Percentiles rank a stretch among this genome's conserved stretches.
Evolutionary conservation across 2,329 filamentous ascomycete species (phyloP).

Genomic region (Onygenales sp.): DNA sequence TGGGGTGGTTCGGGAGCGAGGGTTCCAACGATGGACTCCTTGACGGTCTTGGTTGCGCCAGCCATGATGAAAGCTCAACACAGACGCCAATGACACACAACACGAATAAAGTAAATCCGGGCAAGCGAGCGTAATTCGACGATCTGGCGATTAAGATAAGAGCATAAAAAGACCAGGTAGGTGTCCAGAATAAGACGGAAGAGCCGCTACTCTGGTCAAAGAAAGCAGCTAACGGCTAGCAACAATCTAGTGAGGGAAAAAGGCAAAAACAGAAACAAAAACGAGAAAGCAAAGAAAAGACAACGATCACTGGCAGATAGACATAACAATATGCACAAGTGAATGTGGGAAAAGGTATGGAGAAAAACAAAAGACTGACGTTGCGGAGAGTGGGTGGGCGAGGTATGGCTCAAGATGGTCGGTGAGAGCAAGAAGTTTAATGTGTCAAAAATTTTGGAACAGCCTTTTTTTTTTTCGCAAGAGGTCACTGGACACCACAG

Average conservation of each 20-base stretch:
- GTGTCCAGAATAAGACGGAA: too few species aligned
- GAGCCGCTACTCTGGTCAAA: neutral
- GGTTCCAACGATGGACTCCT: constrained; percentile 66
- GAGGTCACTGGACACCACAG: neutral
- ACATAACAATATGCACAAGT: neutral
- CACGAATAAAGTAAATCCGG: too few species aligned
- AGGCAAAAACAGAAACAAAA: neutral
- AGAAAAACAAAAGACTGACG: neutral
- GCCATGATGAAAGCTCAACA: constrained; percentile 26
- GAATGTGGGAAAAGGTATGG: neutral
- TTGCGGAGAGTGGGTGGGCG: neutral
- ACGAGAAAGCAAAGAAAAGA: neutral
- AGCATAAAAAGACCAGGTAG: too few species aligned
- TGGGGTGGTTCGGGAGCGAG: constrained; percentile 47
- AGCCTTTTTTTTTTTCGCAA: neutral
- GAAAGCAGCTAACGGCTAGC: neutral
- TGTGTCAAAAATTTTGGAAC: neutral
- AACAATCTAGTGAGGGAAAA: neutral
- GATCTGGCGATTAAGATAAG: too few species aligned
- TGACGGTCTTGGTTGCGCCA: constrained; percentile 59
- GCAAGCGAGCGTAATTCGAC: too few species aligned
- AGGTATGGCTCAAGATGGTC: neutral
- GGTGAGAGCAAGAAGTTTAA: neutral
- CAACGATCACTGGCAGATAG: neutral
- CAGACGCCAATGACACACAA: too few species aligned